Percentiles rank a stretch among this genome's conserved stretches.
These are phyloP conservation scores for Yamadazyma songkhlaensis DNA, from an alignment of 1,139 yeast species.

Conservation along the genomic window DNA sequence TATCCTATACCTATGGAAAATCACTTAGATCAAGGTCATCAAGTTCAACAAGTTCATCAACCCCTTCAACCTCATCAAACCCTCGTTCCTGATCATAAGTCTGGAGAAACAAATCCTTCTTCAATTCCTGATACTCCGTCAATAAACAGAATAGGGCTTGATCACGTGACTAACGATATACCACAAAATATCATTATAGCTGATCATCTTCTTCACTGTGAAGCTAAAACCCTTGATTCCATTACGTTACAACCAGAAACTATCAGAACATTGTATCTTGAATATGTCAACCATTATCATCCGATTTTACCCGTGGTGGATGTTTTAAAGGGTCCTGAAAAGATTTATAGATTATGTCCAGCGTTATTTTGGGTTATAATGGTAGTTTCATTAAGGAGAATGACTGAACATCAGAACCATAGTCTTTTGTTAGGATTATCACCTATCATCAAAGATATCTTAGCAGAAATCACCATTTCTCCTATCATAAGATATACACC, in stretches of 20 bases:
- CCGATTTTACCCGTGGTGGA: slow-evolving; percentile 87
- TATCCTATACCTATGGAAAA: background rate
- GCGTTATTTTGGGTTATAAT: slow-evolving; percentile 92
- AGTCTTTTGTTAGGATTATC: slow-evolving; percentile 53
- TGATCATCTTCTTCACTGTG: slow-evolving; percentile 46
- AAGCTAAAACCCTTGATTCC: slow-evolving; percentile 67
- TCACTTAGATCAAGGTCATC: background rate
- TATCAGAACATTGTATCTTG: slow-evolving; percentile 63
- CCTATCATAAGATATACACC: slow-evolving; percentile 86
- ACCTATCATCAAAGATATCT: slow-evolving; percentile 67
- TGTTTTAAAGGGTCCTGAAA: slow-evolving; percentile 75
- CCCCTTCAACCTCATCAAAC: background rate
- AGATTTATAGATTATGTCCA: slow-evolving; percentile 75
- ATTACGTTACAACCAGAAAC: slow-evolving; percentile 58
- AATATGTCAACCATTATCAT: slow-evolving; percentile 74
- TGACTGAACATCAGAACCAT: slow-evolving; percentile 35
- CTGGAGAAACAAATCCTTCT: slow-evolving; percentile 15
- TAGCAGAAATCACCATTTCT: slow-evolving; percentile 85
- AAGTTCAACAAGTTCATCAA: background rate
- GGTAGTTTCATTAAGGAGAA: slow-evolving; percentile 74
- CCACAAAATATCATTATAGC: slow-evolving; percentile 24
- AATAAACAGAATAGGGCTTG: slow-evolving; percentile 13
- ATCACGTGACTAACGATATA: background rate
- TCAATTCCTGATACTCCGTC: slow-evolving; percentile 37
- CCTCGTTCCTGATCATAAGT: slow-evolving; percentile 4